phyloP scores from a whole-genome alignment of 441 rosid species.

The Manihot esculenta region DNA sequence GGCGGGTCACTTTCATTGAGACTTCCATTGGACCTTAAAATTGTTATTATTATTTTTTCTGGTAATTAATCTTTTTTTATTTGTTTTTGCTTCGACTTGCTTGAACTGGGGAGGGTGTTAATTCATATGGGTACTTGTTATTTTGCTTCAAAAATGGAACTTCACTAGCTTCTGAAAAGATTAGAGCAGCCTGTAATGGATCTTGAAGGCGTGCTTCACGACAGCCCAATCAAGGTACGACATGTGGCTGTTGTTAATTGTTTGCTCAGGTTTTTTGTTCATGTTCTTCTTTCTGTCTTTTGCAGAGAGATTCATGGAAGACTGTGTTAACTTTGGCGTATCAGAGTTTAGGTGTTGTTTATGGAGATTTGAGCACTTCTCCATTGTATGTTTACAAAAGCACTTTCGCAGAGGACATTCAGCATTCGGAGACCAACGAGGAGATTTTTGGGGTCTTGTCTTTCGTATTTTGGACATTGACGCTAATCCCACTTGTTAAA shows the following conservation, averaged over 20 bases:
- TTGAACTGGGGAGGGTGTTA: constrained; percentile 13
- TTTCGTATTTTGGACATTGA: constrained; percentile 84
- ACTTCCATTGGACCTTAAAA: neutral
- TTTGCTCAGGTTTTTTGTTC: neutral
- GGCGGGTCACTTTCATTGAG: constrained; percentile 15
- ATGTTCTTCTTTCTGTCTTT: constrained; percentile 1
- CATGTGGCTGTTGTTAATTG: constrained; percentile 15
- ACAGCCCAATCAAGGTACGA: constrained; percentile 53
- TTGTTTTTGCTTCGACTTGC: constrained; percentile 5
- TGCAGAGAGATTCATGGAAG: constrained; percentile 84
- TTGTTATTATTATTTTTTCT: neutral
- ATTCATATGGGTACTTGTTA: constrained; percentile 19
- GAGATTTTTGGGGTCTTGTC: constrained; percentile 87
- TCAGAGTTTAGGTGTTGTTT: constrained; percentile 88
- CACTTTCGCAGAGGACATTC: constrained; percentile 80
- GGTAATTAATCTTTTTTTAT: neutral
- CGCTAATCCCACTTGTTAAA: constrained; percentile 71
- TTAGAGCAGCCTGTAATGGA: constrained; percentile 46
- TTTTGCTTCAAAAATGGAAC: constrained; percentile 27
- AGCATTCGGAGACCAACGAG: constrained; percentile 79
- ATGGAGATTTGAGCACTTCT: constrained; percentile 88
- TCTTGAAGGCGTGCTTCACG: constrained; percentile 48
- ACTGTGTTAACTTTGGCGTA: constrained; percentile 79
- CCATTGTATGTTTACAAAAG: constrained; percentile 79
- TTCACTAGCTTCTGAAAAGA: constrained; percentile 24